Conservation (phyloP, 2,329 filamentous ascomycete genomes). For the Trichoderma hamatum region DNA sequence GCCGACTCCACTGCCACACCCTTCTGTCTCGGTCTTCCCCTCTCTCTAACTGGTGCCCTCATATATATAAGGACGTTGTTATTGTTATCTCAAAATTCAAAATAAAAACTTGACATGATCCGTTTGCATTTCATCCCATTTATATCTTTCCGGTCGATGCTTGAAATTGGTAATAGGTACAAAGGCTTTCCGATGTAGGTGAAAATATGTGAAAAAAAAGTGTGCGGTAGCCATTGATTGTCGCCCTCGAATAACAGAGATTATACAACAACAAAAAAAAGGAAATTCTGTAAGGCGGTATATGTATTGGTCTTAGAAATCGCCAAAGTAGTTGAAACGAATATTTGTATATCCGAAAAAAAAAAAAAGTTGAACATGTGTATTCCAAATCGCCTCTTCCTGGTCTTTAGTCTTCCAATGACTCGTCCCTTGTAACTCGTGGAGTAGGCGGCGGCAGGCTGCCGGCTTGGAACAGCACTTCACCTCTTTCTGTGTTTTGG, state of each 20-base stretch:
- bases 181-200: neutral
- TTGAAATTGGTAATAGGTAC: neutral
- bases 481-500: conserved; percentile 42
- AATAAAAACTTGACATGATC: neutral
- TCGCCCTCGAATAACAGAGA: neutral
- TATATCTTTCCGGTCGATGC: neutral
- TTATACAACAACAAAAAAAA: neutral
- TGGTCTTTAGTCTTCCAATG: conserved; percentile 8
- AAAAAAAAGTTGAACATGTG: neutral
- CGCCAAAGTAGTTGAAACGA: neutral
- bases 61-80: neutral
- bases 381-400: neutral
- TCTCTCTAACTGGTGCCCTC: neutral
- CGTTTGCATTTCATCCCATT: neutral
- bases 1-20: neutral
- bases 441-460: conserved; percentile 34
- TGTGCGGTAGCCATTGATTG: neutral
- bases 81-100: neutral
- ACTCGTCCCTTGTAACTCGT: conserved; percentile 18
- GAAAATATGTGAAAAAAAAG: neutral
- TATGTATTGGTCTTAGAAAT: neutral
- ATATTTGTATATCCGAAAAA: neutral
- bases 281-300: neutral
- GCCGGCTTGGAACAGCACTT: conserved; percentile 45
- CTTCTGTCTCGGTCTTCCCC: neutral